Percentiles rank a stretch among this genome's conserved stretches.
phyloP scores from a whole-genome alignment of 352 stramenopile genomes.

The Pythium scleroteichum region DNA sequence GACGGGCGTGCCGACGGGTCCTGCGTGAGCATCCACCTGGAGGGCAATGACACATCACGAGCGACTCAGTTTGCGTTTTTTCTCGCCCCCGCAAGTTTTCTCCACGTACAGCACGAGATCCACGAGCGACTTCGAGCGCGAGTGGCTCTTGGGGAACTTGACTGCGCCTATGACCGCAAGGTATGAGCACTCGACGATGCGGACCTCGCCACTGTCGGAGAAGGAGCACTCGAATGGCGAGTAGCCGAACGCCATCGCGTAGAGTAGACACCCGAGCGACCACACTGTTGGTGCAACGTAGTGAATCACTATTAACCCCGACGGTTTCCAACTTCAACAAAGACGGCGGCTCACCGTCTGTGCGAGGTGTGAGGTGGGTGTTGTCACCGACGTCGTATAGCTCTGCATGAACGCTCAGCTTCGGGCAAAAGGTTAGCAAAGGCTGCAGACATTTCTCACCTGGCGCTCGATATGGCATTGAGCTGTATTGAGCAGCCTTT shows the following conservation, averaged over 20 bases:
- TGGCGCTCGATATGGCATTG: slow-evolving; percentile 86
- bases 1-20: slow-evolving; percentile 48
- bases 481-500: slow-evolving; percentile 78
- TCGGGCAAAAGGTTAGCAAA: too few relatives aligned
- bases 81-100: background rate
- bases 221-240: slow-evolving; percentile 90
- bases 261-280: slow-evolving; percentile 89
- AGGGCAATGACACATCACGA: slow-evolving; percentile 14
- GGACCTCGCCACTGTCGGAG: slow-evolving; percentile 59
- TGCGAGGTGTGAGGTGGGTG: slow-evolving; percentile 66
- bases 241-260: slow-evolving; percentile 88
- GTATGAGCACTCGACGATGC: slow-evolving; percentile 85
- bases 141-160: slow-evolving; percentile 65
- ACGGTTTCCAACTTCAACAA: background rate
- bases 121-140: slow-evolving; percentile 58
- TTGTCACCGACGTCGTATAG: slow-evolving; percentile 86
- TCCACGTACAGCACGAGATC: slow-evolving; percentile 69
- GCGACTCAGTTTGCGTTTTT: slow-evolving; percentile 5
- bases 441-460: slow-evolving; percentile 35
- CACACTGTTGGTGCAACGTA: slow-evolving; percentile 49
- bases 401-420: slow-evolving; percentile 35
- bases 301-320: background rate
- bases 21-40: slow-evolving; percentile 72
- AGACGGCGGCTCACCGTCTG: slow-evolving; percentile 44
- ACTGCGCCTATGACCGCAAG: slow-evolving; percentile 83